Conservation (phyloP, 2,329 filamentous ascomycete genomes). For the Neoscytalidium dimidiatum region DNA sequence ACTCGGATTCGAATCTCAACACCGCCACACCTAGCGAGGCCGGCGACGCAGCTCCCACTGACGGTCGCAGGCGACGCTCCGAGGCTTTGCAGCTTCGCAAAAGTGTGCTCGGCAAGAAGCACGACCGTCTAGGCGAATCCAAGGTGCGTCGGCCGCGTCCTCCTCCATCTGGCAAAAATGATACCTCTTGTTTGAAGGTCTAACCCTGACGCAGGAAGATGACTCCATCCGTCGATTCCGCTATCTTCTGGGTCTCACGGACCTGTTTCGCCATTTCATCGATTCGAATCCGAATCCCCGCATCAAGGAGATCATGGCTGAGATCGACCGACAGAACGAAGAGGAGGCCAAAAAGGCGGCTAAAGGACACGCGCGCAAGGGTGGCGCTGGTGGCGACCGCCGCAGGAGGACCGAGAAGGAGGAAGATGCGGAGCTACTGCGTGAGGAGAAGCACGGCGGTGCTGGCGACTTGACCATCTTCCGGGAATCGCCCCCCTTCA, state of each 20-base stretch:
- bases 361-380: conserved; percentile 76
- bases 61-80: conserved; percentile 82
- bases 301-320: conserved; percentile 88
- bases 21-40: conserved; percentile 80
- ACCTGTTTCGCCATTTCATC: conserved; percentile 98
- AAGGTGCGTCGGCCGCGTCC: conserved; percentile 63
- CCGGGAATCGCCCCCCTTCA: conserved; percentile 87
- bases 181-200: not conserved
- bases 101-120: conserved; percentile 92
- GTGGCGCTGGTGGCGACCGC: conserved; percentile 76
- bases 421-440: conserved; percentile 84
- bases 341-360: conserved; percentile 69
- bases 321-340: conserved; percentile 91
- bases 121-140: conserved; percentile 85
- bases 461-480: conserved; percentile 82
- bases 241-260: conserved; percentile 91
- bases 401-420: conserved; percentile 92
- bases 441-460: conserved; percentile 87
- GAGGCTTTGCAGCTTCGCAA: conserved; percentile 88
- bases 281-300: conserved; percentile 94
- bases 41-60: conserved; percentile 66
- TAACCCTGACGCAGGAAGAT: conserved; percentile 66
- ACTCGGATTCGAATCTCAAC: conserved; percentile 67
- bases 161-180: not conserved
- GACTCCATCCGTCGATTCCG: conserved; percentile 92